A percentile compares a stretch with the other conserved stretches of the same genome.
These are phyloP conservation scores for Solanum megistacrolobum DNA, from an alignment of 257 asterid genomes.

Conservation along the genomic window DNA sequence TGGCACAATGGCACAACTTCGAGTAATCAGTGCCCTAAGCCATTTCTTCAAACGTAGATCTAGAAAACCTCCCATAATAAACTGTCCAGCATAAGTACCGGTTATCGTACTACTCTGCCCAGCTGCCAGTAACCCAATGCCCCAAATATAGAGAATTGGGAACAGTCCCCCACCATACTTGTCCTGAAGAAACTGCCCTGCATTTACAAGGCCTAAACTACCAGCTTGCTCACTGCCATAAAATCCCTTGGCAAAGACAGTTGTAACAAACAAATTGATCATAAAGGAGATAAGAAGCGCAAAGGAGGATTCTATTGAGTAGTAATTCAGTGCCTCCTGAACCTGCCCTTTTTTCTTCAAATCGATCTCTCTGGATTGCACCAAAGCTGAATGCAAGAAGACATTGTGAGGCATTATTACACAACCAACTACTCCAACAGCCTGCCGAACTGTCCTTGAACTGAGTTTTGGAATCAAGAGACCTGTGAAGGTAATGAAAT, in stretches of 20 bases:
- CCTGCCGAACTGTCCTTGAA: constrained; percentile 90
- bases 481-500: constrained; percentile 30
- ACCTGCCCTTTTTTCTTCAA: constrained; percentile 68
- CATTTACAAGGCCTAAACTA: constrained; percentile 78
- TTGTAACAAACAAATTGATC: constrained; percentile 81
- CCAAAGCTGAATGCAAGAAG: constrained; percentile 90
- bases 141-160: constrained; percentile 96
- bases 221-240: constrained; percentile 72
- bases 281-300: constrained; percentile 85
- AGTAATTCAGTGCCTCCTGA: constrained; percentile 82
- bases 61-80: constrained; percentile 98
- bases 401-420: constrained; percentile 99
- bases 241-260: constrained; percentile 94
- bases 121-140: constrained; percentile 92
- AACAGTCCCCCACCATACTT: constrained; percentile 89
- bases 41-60: constrained; percentile 86
- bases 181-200: constrained; percentile 87
- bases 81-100: constrained; percentile 97
- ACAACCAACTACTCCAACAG: constrained; percentile 98
- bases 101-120: constrained; percentile 98
- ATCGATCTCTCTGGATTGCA: constrained; percentile 81
- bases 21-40: constrained; percentile 73
- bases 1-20: constrained; percentile 96
- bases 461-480: constrained; percentile 81
- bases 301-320: constrained; percentile 69